Evolutionary conservation across 2,329 filamentous ascomycete species (phyloP).

Genomic region (Fusarium phyllophilum): DNA sequence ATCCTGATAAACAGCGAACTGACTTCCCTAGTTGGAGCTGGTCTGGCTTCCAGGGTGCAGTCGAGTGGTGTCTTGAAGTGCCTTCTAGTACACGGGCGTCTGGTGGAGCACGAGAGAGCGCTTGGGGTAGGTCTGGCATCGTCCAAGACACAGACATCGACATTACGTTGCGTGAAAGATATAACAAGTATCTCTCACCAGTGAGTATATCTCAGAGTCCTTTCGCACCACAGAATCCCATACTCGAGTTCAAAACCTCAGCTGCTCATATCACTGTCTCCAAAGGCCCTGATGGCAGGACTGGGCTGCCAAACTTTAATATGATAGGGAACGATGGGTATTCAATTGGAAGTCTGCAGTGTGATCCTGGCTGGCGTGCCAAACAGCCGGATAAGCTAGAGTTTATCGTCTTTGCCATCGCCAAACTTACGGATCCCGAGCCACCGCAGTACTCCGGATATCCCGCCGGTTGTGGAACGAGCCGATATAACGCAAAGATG

Average conservation of each 20-base stretch:
- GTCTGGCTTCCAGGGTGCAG: background rate
- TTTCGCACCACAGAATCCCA: rapidly evolving
- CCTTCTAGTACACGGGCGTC: no score
- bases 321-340: rapidly evolving
- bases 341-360: background rate
- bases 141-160: background rate
- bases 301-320: background rate
- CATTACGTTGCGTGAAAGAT: background rate
- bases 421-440: background rate
- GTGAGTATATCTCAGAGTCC: background rate
- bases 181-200: background rate
- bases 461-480: background rate
- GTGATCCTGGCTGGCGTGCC: background rate
- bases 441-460: background rate
- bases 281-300: rapidly evolving
- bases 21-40: background rate
- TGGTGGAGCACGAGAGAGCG: background rate
- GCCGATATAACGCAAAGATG: background rate
- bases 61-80: background rate
- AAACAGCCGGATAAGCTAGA: background rate
- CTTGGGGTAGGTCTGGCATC: background rate
- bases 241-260: background rate
- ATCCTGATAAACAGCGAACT: background rate
- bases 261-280: background rate
- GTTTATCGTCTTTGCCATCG: background rate